Evolutionary conservation across 2,329 filamentous ascomycete genomes (phyloP).

Genomic region (Trichoderma harzianum): DNA sequence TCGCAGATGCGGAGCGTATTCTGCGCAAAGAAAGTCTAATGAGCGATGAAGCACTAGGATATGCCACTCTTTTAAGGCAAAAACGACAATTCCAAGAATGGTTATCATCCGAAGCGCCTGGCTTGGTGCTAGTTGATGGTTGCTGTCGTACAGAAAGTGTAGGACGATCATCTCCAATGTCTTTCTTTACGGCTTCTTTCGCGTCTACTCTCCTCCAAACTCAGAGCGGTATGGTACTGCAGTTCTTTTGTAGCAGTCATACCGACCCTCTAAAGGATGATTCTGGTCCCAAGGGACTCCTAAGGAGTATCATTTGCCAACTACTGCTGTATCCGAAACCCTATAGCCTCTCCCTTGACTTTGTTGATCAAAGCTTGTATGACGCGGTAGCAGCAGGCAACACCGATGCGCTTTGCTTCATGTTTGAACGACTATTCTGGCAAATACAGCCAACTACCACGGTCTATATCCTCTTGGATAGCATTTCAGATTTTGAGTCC

Average conservation of each 20-base stretch:
- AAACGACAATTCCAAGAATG: constrained; percentile 5
- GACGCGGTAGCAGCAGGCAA: constrained; percentile 2
- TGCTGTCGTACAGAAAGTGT: constrained; percentile 5
- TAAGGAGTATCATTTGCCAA: constrained; percentile 1
- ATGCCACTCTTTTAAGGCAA: not conserved
- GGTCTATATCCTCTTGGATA: constrained; percentile 2
- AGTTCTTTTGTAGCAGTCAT: constrained; percentile 8
- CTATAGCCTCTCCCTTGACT: not conserved
- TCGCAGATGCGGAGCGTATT: constrained; percentile 10
- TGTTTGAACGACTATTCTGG: constrained; percentile 8
- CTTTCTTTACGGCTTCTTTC: constrained; percentile 9
- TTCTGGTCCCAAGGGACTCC: not conserved
- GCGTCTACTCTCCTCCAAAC: constrained; percentile 1
- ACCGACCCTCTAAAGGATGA: not conserved
- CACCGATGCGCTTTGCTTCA: constrained; percentile 2
- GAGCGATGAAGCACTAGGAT: constrained; percentile 11
- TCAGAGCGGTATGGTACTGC: constrained; percentile 2
- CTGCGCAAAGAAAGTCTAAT: constrained; percentile 15
- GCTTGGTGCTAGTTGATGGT: constrained; percentile 7
- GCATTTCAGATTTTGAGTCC: constrained; percentile 6
- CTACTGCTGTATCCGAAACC: constrained; percentile 7
- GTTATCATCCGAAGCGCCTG: not conserved
- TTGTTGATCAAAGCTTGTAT: constrained; percentile 7
- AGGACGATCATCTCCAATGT: constrained; percentile 8
- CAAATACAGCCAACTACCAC: not conserved